Conservation (phyloP, 257 asterid species). For the Perilla frutescens region DNA sequence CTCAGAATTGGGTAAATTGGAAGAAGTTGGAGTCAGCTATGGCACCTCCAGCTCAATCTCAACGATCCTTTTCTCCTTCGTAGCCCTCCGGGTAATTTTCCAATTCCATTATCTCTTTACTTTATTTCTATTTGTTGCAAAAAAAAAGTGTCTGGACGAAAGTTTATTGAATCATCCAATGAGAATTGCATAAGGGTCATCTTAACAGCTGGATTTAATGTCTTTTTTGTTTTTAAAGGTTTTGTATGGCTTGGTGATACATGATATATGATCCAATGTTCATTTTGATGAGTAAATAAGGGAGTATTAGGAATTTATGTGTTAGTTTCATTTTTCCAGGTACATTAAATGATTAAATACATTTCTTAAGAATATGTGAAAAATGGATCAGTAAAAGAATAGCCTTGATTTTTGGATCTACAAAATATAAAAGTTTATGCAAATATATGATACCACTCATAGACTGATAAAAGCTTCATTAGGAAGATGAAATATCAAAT, state of each 20-base stretch:
- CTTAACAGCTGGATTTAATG: conserved; percentile 18
- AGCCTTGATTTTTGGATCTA: conserved; percentile 18
- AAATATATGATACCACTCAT: background rate
- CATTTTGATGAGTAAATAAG: too few relatives aligned
- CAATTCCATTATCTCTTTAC: background rate
- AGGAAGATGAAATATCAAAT: background rate
- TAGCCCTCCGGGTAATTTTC: conserved; percentile 91
- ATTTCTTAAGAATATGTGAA: too few relatives aligned
- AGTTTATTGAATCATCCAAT: conserved; percentile 12
- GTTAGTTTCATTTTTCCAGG: too few relatives aligned
- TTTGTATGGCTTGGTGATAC: too few relatives aligned
- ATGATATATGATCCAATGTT: too few relatives aligned
- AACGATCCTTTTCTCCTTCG: conserved; percentile 92
- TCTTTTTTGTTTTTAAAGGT: background rate
- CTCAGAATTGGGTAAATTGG: conserved; percentile 30
- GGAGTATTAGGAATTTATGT: too few relatives aligned
- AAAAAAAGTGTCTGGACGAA: too few relatives aligned
- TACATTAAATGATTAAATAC: too few relatives aligned
- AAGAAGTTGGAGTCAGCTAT: conserved; percentile 42
- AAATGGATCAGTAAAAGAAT: background rate
- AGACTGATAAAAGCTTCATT: background rate
- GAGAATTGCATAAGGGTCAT: background rate
- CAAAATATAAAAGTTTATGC: background rate
- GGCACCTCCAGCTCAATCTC: conserved; percentile 92
- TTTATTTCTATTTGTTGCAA: background rate